A percentile compares a stretch with the other conserved stretches of the same genome.
Conservation (phyloP, 2,329 filamentous ascomycete genomes). For the Paracorniculantispora psalliotae region DNA sequence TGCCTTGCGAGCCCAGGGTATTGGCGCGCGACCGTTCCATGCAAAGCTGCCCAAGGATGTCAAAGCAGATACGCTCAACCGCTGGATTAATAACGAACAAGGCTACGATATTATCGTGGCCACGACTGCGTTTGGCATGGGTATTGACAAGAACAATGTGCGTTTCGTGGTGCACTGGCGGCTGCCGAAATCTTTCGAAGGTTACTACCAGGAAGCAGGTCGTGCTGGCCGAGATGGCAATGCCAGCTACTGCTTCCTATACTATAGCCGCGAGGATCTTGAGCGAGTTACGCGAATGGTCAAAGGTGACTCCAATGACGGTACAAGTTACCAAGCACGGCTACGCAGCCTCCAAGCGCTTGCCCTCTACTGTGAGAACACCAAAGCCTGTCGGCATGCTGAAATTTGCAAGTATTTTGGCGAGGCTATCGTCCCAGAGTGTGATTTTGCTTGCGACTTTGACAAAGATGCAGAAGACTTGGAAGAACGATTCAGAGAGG, state of each 20-base stretch:
- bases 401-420: conserved; percentile 75
- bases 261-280: conserved; percentile 84
- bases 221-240: conserved; percentile 87
- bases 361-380: conserved; percentile 76
- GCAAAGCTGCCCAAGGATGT: conserved; percentile 61
- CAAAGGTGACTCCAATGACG: conserved; percentile 39
- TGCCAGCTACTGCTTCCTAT: conserved; percentile 79
- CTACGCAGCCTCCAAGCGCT: conserved; percentile 62
- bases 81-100: conserved; percentile 67
- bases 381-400: conserved; percentile 66
- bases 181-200: conserved; percentile 88
- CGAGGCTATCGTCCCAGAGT: conserved; percentile 53
- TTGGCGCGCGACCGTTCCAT: conserved; percentile 71
- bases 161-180: conserved; percentile 95
- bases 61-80: conserved; percentile 65
- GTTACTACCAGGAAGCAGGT: conserved; percentile 93
- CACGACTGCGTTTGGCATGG: conserved; percentile 96
- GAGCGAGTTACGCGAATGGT: conserved; percentile 63
- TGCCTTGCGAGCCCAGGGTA: conserved; percentile 60
- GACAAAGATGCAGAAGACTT: conserved; percentile 63
- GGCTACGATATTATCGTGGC: conserved; percentile 91
- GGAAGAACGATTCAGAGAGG: conserved; percentile 50
- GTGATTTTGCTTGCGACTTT: conserved; percentile 73
- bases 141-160: conserved; percentile 92
- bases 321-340: conserved; percentile 44